phyloP scores from a whole-genome alignment of 345 rosid species.

The Gossypium rotundifolium region DNA sequence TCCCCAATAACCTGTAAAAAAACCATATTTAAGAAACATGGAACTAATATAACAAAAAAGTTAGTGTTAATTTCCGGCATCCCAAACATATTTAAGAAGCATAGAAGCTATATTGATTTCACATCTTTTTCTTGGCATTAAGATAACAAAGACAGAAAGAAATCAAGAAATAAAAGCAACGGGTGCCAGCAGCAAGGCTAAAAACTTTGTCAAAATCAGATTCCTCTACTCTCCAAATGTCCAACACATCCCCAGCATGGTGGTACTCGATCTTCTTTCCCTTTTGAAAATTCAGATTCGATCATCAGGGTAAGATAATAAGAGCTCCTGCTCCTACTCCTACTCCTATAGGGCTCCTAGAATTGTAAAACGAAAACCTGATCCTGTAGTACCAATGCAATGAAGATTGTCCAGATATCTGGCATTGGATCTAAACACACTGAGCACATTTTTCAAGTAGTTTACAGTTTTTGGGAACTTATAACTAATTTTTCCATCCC shows the following conservation, averaged over 20 bases:
- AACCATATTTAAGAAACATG: slow-evolving; percentile 5
- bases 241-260: background rate
- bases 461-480: background rate
- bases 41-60: background rate
- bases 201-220: background rate
- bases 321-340: background rate
- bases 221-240: background rate
- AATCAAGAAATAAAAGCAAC: background rate
- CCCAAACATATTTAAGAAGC: background rate
- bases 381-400: background rate
- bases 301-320: background rate
- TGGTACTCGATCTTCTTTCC: background rate
- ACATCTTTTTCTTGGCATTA: background rate
- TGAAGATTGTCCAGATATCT: background rate
- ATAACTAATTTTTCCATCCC: background rate
- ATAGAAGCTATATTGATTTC: background rate
- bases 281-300: background rate
- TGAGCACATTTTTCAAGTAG: background rate
- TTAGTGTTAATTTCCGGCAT: background rate
- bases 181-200: background rate
- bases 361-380: background rate
- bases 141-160: background rate
- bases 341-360: background rate
- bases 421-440: background rate
- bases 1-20: slow-evolving; percentile 35